A percentile compares a stretch with the other conserved stretches of the same genome.
Conservation (phyloP, 2,329 filamentous ascomycete genomes). For the Talaromyces sp. region DNA sequence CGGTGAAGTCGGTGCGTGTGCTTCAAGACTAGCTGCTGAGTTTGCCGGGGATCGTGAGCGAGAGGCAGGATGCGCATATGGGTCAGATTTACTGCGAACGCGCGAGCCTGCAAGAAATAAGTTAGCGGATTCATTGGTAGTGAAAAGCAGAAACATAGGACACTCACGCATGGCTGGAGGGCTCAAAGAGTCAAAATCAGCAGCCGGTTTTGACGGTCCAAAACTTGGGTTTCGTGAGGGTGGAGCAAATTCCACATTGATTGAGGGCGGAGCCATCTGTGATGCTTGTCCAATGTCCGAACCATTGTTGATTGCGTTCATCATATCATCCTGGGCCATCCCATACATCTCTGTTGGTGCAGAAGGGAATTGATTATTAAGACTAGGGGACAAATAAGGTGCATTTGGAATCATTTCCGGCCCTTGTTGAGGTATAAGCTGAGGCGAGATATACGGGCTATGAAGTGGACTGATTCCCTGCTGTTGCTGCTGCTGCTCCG, state of each 20-base stretch:
- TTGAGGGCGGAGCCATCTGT: slow-evolving; percentile 87
- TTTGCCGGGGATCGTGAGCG: slow-evolving; percentile 40
- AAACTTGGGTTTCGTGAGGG: slow-evolving; percentile 68
- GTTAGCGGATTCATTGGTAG: slow-evolving; percentile 18
- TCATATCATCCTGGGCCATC: slow-evolving; percentile 50
- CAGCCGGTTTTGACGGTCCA: slow-evolving; percentile 66
- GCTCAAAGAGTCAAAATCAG: slow-evolving; percentile 75
- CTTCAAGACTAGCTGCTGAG: slow-evolving; percentile 35
- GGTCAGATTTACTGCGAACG: slow-evolving; percentile 64
- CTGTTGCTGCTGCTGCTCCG: slow-evolving; percentile 59
- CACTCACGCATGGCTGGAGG: slow-evolving; percentile 66
- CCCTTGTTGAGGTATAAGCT: slow-evolving; percentile 70
- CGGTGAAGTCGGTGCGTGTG: slow-evolving; percentile 33
- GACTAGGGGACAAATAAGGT: slow-evolving; percentile 49
- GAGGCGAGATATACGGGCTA: slow-evolving; percentile 72
- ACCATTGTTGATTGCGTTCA: slow-evolving; percentile 50
- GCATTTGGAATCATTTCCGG: slow-evolving; percentile 58
- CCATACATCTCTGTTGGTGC: slow-evolving; percentile 56
- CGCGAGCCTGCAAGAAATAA: slow-evolving; percentile 49
- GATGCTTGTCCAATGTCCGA: slow-evolving; percentile 68
- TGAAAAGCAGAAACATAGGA: neutral
- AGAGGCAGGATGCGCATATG: slow-evolving; percentile 53
- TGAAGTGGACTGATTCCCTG: slow-evolving; percentile 63
- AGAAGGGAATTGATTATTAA: slow-evolving; percentile 54
- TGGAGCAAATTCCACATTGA: slow-evolving; percentile 91